Evolutionary conservation across 1,139 yeast genomes (phyloP), one percentile per base, ranked within the genome.

Genomic region (Candida sanyaensis): DNA sequence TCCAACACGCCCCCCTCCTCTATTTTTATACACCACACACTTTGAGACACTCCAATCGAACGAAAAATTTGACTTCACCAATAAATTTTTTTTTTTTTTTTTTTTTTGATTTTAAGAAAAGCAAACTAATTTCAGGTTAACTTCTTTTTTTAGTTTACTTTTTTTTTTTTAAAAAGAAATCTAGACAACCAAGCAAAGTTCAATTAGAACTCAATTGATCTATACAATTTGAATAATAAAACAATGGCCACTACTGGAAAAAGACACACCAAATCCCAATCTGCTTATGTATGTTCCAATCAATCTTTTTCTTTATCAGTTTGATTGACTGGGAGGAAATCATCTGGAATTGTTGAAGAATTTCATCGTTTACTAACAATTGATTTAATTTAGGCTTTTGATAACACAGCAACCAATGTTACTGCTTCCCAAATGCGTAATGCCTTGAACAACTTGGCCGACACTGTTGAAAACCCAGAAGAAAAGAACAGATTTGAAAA

Each of bases 351-450:
- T 12, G 24, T 17, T 17, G 21, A 17, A 2, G 21, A 17, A 17
- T 13, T 28, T 28, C 23, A 31, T 2, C 8, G 11, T 13, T 29
- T n/a, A 26, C 6, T 27, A 11, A 8, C 37, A 21, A 34, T 13
- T 8, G 26, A 63, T 69, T 28, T 30, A 8, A 9, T 28, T 12
- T 65, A 86, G 84, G 97, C 97, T 26, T 93, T 93, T 63, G 99
- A 93, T 71, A 88, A 88, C 74, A 89, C 96, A 56, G 92, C 97
- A 42, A 90, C 97, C 52, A 90, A 90, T 54, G 96, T 91, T 53
- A 96, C 99, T 31, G 98, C 99, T 7, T 87, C 96, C 52, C 97
- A 92, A 68, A 93, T 93, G 98, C 86, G 98, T 64, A 93, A 93
- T 66, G 96, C 96, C 2, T 81, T 93, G 72, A 93, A 93, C 79